These are phyloP conservation scores for Penicillium sp. DNA, from an alignment of 2,329 filamentous ascomycete genomes.

Conservation along the genomic window DNA sequence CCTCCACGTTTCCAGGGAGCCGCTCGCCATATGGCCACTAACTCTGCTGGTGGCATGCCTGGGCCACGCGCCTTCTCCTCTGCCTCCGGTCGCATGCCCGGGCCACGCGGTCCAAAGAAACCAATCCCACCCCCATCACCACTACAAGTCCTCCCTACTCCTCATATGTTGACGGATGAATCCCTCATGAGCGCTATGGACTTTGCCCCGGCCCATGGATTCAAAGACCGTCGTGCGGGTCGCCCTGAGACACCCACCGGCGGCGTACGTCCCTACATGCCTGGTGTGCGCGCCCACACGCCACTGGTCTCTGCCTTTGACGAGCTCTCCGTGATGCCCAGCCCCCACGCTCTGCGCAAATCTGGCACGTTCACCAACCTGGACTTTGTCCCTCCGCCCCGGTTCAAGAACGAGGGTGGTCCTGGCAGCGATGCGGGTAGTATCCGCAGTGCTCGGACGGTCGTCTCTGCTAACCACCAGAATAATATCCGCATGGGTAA, in stretches of 20 bases:
- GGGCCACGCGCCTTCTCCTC: constrained; percentile 64
- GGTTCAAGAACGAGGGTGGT: constrained; percentile 47
- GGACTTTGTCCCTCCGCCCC: constrained; percentile 50
- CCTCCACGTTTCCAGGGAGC: constrained; percentile 56
- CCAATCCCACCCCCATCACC: constrained; percentile 69
- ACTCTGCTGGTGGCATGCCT: constrained; percentile 40
- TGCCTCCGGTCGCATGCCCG: constrained; percentile 51
- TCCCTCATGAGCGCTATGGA: constrained; percentile 70
- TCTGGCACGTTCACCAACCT: constrained; percentile 49
- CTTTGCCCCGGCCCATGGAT: constrained; percentile 75
- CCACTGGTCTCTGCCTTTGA: constrained; percentile 82
- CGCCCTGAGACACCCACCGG: constrained; percentile 61
- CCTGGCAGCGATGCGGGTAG: constrained; percentile 47
- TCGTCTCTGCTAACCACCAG: constrained; percentile 68
- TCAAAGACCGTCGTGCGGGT: constrained; percentile 68
- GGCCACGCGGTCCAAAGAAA: constrained; percentile 51
- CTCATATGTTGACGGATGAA: constrained; percentile 80
- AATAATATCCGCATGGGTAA: constrained; percentile 76
- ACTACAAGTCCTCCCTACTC: constrained; percentile 76
- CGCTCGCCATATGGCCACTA: constrained; percentile 47
- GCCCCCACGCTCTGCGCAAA: constrained; percentile 62
- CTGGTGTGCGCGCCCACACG: constrained; percentile 69
- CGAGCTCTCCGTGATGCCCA: constrained; percentile 79
- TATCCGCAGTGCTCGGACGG: constrained; percentile 69
- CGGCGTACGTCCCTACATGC: constrained; percentile 65